Evolutionary conservation across 345 rosid genomes (phyloP).

Genomic region (Tarenaya hassleriana): DNA sequence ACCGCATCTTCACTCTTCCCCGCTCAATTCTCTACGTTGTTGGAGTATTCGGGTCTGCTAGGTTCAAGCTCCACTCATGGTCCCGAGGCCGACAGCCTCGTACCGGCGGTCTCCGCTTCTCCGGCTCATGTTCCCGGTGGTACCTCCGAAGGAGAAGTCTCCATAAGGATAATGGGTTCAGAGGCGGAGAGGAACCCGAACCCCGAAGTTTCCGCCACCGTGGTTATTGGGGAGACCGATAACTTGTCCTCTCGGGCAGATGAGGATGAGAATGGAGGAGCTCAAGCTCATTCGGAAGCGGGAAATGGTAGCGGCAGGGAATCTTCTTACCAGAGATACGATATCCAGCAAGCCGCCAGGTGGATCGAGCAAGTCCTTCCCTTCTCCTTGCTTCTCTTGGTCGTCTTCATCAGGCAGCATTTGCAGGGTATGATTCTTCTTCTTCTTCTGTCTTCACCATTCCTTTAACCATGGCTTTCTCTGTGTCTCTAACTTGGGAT

Average conservation of each 20-base stretch:
- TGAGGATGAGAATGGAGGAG: background rate
- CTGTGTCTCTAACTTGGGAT: background rate
- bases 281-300: conserved; percentile 4
- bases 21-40: background rate
- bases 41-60: conserved; percentile 5
- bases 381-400: conserved; percentile 42
- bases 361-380: conserved; percentile 59
- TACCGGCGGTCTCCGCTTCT: conserved; percentile 31
- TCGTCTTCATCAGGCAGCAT: conserved; percentile 59
- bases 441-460: background rate
- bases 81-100: background rate
- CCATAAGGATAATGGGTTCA: conserved; percentile 39
- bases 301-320: conserved; percentile 17
- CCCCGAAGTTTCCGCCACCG: conserved; percentile 18
- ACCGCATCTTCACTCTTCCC: background rate
- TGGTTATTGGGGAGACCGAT: conserved; percentile 30
- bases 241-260: too few relatives aligned
- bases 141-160: conserved; percentile 35
- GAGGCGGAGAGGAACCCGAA: conserved; percentile 39
- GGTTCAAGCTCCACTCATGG: background rate
- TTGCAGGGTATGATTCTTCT: conserved; percentile 38
- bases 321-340: conserved; percentile 41
- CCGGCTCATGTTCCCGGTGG: background rate
- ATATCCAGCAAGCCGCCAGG: conserved; percentile 44
- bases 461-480: background rate